Conservation (phyloP, 2,329 filamentous ascomycete genomes). For the Cladophialophora carrionii region DNA sequence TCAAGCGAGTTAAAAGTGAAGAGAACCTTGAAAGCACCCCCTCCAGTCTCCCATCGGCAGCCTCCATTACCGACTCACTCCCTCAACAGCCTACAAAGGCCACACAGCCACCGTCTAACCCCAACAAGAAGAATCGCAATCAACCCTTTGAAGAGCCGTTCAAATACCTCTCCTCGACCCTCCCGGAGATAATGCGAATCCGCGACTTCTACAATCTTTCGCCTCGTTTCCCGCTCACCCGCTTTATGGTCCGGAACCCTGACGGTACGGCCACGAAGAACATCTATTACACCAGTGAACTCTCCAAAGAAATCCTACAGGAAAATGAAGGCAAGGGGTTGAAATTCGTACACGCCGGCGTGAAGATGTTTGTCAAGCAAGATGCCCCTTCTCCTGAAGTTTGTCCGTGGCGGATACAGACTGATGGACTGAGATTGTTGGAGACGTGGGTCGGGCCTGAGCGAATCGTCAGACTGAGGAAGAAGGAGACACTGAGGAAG, state of each 20-base stretch:
- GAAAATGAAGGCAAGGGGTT: conserved; percentile 88
- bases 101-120: conserved; percentile 7
- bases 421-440: conserved; percentile 86
- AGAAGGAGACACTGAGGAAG: conserved; percentile 76
- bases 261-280: conserved; percentile 86
- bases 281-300: conserved; percentile 89
- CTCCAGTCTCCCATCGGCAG: not conserved
- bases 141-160: conserved; percentile 83
- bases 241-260: conserved; percentile 95
- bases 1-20: conserved; percentile 35
- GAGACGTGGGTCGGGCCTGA: conserved; percentile 84
- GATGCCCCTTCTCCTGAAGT: conserved; percentile 84
- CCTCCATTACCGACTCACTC: not conserved
- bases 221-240: conserved; percentile 79
- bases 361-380: conserved; percentile 99
- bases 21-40: conserved; percentile 3
- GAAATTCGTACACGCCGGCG: conserved; percentile 94
- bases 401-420: conserved; percentile 93
- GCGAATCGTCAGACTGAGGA: conserved; percentile 73
- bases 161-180: conserved; percentile 74
- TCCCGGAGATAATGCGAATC: conserved; percentile 76
- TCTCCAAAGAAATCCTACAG: conserved; percentile 81
- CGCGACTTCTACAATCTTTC: conserved; percentile 84
- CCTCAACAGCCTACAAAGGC: conserved; percentile 5
- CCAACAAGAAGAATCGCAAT: conserved; percentile 46